These are phyloP conservation scores for Colletotrichum liaoningense DNA, from an alignment of 2,329 filamentous ascomycete genomes.

Conservation along the genomic window DNA sequence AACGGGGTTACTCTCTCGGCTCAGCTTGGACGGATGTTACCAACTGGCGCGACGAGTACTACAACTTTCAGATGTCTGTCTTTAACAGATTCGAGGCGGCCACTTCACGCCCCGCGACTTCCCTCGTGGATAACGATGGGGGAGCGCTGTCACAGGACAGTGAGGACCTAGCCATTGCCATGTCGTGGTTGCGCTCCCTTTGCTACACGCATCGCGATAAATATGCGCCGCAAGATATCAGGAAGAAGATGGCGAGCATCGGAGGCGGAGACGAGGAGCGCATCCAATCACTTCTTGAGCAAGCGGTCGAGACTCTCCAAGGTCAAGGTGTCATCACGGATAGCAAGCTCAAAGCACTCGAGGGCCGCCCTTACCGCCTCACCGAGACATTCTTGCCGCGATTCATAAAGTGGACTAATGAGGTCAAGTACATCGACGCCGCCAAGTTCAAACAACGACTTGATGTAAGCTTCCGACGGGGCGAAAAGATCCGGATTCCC, in stretches of 20 bases:
- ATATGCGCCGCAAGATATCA: conserved; percentile 61
- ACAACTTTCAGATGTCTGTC: conserved; percentile 63
- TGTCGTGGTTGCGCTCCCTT: conserved; percentile 70
- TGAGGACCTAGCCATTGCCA: conserved; percentile 56
- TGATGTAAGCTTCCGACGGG: conserved; percentile 64
- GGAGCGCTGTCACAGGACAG: background rate
- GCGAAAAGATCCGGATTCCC: conserved; percentile 57
- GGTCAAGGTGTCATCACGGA: conserved; percentile 67
- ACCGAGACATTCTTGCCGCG: conserved; percentile 67
- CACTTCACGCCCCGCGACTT: conserved; percentile 59
- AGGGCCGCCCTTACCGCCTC: conserved; percentile 72
- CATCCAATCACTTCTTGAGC: conserved; percentile 56
- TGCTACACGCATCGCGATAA: conserved; percentile 63
- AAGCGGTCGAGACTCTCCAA: conserved; percentile 61
- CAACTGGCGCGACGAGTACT: conserved; percentile 69
- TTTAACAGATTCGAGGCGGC: conserved; percentile 68
- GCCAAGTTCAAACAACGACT: conserved; percentile 69
- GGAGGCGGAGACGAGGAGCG: conserved; percentile 49
- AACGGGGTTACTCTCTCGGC: conserved; percentile 54
- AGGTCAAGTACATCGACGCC: conserved; percentile 68
- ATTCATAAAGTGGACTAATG: conserved; percentile 67
- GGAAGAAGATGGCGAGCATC: conserved; percentile 63
- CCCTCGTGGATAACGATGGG: conserved; percentile 41
- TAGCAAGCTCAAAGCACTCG: conserved; percentile 67
- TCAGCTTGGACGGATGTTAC: conserved; percentile 46